Base-by-base conservation (phyloP, 257 asterid species). In the Solanum arcanum region DNA sequence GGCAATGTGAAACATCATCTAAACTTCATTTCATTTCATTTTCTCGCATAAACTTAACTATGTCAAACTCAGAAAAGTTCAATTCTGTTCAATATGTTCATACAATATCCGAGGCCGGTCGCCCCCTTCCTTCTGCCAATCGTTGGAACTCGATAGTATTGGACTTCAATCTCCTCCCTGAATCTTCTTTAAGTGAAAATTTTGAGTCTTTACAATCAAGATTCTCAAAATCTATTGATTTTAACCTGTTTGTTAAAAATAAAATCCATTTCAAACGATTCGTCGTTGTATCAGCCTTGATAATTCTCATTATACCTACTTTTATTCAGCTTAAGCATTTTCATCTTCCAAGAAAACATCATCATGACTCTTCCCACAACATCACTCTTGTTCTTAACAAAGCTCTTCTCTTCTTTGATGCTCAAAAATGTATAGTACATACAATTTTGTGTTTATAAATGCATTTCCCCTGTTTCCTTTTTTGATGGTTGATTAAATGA, bases 361-460 rank as follows among this genome's bases (percentile, higher is more conserved):
- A 47, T 8, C 75, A 86, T 84, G 86, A 18, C 47, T 33, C 86
- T 77, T 64, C 90, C 47, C 88, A 86, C 62, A 88, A 91, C 66
- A 89, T 92, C 21, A 76, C 91, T 23, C 83, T 87, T 52, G 93
- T 94, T 37, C 27, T 94, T 72, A 91, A 70, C 73, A 92, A 87
- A 88, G 93, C 95, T 52, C 92, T 94, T n/a, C 90, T 90, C 85
- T 91, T 94, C 91, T 94, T 92, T 64, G 95, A 94, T 91, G 95
- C 93, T 52, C 94, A 94, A 1, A 94, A 91, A 42, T 94, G 93
- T 94, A 90, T 84, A 21, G 4, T 5, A 20, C 16, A 18, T 2
- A 35, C 41, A 10, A 7, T 25, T 29, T 1, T 25, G 0, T 52
- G 86, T 83, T 83, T 8, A 27, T 46, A 12, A 42, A 21, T 25